Evolutionary conservation across 2,329 filamentous ascomycete genomes (phyloP), one percentile per base, ranked within the genome.

Genomic region (Lecanicillium sp.): DNA sequence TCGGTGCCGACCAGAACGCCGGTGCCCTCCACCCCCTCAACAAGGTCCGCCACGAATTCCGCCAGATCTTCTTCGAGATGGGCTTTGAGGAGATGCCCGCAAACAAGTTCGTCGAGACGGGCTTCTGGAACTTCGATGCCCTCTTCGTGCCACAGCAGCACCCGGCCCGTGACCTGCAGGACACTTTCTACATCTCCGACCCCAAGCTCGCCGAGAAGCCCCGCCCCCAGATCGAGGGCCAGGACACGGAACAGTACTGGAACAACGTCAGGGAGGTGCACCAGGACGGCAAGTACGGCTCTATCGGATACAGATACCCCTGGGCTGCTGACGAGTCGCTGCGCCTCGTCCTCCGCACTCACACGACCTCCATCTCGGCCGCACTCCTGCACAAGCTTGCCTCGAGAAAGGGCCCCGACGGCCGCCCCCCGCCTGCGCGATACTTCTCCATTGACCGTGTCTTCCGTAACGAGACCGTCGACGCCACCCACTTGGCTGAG

Each of bases 371-470:
- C 44, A 85, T 95, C 54, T 94, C 87, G 32, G 86, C 91, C 23
- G 88, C 87, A 61, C 89, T 95, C 74, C 80, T 98, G 55, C 84
- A 95, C 71, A 90, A 90, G 62, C 79, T 98, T 44, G 90, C 93
- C 23, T 79, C 85, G 49, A 79, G 86, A 63, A 90, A 87, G 51
- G 85, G 87, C 12, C 87, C 88, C 5, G 78, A 83, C 58, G 79
- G 80, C 39, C 71, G 73, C 44, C 76, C 78, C 39, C 78, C 77
- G 14, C 77, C 81, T 29, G 90, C 89, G n/a, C 84, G 90, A 53
- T 97, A 95, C 74, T 98, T 98, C 75, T 95, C 89, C 53, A 98
- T 98, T 64, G 93, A 98, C 69, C 83, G 93, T 47, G 93, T 98
- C 52, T 98, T 98, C 84, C 83, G 89, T 56, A 98, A 98, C 68